These are phyloP conservation scores for Chenopodium berlandieri DNA, from an alignment of 148 eudicot species.

Conservation along the genomic window DNA sequence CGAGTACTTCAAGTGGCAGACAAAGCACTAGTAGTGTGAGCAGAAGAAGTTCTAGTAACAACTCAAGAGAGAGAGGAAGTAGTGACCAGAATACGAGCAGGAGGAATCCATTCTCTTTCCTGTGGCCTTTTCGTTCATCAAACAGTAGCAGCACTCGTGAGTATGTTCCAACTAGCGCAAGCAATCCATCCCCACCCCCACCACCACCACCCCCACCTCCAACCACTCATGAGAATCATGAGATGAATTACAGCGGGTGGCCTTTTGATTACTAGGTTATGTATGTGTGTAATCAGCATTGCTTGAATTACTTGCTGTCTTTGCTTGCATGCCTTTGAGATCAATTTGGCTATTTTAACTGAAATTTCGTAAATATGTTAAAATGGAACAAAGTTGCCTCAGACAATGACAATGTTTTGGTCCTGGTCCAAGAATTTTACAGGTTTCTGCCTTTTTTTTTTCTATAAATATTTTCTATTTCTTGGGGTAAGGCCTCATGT, in stretches of 20 bases:
- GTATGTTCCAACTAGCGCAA: conserved; percentile 35
- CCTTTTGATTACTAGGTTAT: conserved; percentile 54
- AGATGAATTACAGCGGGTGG: conserved; percentile 57
- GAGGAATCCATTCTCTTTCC: conserved; percentile 67
- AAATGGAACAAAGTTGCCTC: conserved; percentile 21
- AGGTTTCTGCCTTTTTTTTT: conserved; percentile 19
- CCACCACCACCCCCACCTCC: conserved; percentile 30
- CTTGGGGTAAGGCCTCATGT: neutral
- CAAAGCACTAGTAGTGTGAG: conserved; percentile 30
- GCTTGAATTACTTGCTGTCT: conserved; percentile 20
- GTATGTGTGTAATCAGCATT: conserved; percentile 13
- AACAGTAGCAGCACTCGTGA: conserved; percentile 38
- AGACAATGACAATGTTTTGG: conserved; percentile 14
- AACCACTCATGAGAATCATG: conserved; percentile 37
- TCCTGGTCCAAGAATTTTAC: conserved; percentile 18
- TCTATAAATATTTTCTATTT: neutral
- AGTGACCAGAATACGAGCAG: conserved; percentile 45
- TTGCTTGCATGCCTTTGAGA: conserved; percentile 26
- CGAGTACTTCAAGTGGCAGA: conserved; percentile 34
- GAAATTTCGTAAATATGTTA: conserved; percentile 38
- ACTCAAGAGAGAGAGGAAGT: conserved; percentile 35
- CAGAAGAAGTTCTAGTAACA: conserved; percentile 28
- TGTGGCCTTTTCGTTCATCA: conserved; percentile 81
- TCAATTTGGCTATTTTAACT: conserved; percentile 26
- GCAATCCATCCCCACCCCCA: conserved; percentile 34